Base-by-base conservation (phyloP, 352 stramenopile species). In the Phytophthora cajani region DNA sequence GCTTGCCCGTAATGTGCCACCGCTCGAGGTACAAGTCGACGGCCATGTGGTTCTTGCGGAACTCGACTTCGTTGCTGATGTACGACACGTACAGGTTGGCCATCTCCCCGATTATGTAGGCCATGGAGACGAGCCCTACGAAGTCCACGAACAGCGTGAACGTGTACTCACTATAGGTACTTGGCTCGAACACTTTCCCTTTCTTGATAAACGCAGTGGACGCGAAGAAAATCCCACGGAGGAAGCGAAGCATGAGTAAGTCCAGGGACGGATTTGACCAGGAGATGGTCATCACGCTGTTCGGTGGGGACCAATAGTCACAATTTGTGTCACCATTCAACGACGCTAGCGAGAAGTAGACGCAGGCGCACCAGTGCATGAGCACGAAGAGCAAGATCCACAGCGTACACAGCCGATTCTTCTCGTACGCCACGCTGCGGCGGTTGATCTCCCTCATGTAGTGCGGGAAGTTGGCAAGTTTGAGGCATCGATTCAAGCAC, bases 41-140 rank as follows among this genome's bases (percentile, higher is more conserved):
- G 4, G 81, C 79, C 32, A 88, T 83, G 54, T 91, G 79, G 30
- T 82, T 81, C 36, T 85, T 84, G 14, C 81, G 81, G 54, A 91
- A 91, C 53, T 88, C 75, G 11, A 91, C 81, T 57, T 91, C 79
- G 64, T 89, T 86, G 68, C 79, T 79, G 56, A 82, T 87, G 65
- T 77, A 86, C 21, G 77, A 88, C 0, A 79, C 57, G 74, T 88
- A 89, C 14, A 91, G 30, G 11, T 79, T 87, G 0, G 81, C 76
- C 33, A 85, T 71, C 51, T 89, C 79, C 3, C 77, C 71, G 50
- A 91, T 79, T 68, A 91, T 81, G 53, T 85, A 81, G 0, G 81
- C 75, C 73, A 88, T 77, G 21, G 74, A 36, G 12, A 89, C 47
- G 8, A 89, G 57, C 0, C 83, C 79, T 1, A 79, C 30, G 21